Conservation (phyloP, 208 protist species). For the Kentomonas sorsogonicus region DNA sequence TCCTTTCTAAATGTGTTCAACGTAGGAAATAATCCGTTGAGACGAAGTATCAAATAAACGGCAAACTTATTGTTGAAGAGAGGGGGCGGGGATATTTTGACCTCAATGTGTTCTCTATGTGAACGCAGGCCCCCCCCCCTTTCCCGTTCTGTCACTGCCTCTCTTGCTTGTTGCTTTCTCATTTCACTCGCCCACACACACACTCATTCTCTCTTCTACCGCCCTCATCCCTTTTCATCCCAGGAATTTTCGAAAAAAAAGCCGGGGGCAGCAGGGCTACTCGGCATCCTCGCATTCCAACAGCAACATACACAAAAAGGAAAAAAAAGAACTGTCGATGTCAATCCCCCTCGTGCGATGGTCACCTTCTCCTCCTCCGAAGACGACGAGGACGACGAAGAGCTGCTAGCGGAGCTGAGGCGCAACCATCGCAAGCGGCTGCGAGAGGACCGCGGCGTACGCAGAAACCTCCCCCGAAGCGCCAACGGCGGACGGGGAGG, state of each 20-base stretch:
- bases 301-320: too few relatives aligned
- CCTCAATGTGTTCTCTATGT: background rate
- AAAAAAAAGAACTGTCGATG: too few relatives aligned
- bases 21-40: background rate
- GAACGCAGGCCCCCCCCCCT: background rate
- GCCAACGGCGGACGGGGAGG: background rate
- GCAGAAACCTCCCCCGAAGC: conserved; percentile 17
- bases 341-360: too few relatives aligned
- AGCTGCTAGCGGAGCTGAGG: conserved; percentile 39
- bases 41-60: background rate
- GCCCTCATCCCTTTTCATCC: too few relatives aligned
- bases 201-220: background rate
- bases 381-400: too few relatives aligned
- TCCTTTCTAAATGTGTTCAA: background rate
- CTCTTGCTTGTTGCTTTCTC: background rate
- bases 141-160: conserved; percentile 11
- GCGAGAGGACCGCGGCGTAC: conserved; percentile 24
- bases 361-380: too few relatives aligned
- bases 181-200: background rate
- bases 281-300: too few relatives aligned
- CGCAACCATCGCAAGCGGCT: conserved; percentile 22
- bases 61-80: background rate
- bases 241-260: too few relatives aligned
- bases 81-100: background rate
- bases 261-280: too few relatives aligned